phyloP scores from a whole-genome alignment of 345 rosid genomes.

The Eucalyptus leucophloia region DNA sequence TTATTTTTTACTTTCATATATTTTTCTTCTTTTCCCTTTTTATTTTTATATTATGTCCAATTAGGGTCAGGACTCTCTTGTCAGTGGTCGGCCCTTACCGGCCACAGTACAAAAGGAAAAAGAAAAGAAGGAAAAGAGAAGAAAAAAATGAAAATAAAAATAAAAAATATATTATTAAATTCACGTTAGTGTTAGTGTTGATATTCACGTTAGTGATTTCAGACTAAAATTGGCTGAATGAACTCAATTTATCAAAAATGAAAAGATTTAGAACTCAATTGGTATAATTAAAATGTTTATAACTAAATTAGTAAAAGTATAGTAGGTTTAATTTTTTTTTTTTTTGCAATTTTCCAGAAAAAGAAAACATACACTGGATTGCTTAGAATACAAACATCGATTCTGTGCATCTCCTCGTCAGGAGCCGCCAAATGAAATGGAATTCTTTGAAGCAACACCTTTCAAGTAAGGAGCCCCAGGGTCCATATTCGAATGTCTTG shows the following conservation, averaged over 20 bases:
- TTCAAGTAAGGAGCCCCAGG: not conserved
- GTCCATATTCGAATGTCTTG: not conserved
- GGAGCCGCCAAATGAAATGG: not conserved
- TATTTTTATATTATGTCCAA: not conserved
- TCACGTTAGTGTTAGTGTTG: not conserved
- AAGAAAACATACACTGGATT: not conserved
- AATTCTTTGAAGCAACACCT: not conserved
- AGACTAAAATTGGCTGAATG: rapidly evolving
- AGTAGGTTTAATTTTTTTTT: not conserved
- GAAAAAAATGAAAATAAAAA: too few relatives aligned
- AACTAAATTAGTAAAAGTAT: too few relatives aligned
- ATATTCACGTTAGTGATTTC: rapidly evolving
- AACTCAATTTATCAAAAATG: not conserved
- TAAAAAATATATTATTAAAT: too few relatives aligned
- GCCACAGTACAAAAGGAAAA: too few relatives aligned
- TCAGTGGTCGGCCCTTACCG: not conserved
- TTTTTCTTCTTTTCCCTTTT: not conserved
- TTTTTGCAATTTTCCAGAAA: too few relatives aligned
- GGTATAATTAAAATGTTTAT: not conserved
- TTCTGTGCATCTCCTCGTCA: not conserved
- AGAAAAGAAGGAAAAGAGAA: too few relatives aligned
- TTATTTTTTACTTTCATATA: too few relatives aligned
- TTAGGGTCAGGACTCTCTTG: not conserved
- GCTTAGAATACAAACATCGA: not conserved
- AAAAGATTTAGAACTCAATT: too few relatives aligned